These are phyloP conservation scores for Xerophyta viscosa DNA, from an alignment of 106 monocot genomes.

Conservation along the genomic window DNA sequence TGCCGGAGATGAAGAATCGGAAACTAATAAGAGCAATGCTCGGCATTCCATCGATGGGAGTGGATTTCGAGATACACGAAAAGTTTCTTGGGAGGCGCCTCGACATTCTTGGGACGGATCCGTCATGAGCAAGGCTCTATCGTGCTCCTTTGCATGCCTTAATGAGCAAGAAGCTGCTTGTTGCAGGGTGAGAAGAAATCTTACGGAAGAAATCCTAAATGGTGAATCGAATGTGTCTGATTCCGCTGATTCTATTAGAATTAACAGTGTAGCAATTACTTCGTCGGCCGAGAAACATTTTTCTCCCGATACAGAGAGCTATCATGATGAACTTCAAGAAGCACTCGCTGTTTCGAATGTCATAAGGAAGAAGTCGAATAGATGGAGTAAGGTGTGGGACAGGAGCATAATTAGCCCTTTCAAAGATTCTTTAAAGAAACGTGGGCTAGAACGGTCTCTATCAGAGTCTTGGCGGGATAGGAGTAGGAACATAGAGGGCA, in stretches of 20 bases:
- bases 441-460: no score
- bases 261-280: neutral
- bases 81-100: slow-evolving; percentile 35
- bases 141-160: slow-evolving; percentile 64
- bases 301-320: slow-evolving; percentile 11
- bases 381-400: no score
- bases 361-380: slow-evolving; percentile 32
- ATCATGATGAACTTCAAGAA: slow-evolving; percentile 12
- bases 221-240: no score
- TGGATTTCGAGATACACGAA: slow-evolving; percentile 19
- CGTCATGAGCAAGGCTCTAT: slow-evolving; percentile 50
- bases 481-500: no score
- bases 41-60: slow-evolving; percentile 45
- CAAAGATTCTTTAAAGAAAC: no score
- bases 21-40: slow-evolving; percentile 15
- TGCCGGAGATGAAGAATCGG: slow-evolving; percentile 11
- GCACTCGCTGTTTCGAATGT: slow-evolving; percentile 12
- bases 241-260: neutral
- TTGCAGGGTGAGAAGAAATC: slow-evolving; percentile 5
- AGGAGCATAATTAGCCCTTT: no score
- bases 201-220: slow-evolving; percentile 20
- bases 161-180: slow-evolving; percentile 26
- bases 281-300: slow-evolving; percentile 5
- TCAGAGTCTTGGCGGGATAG: no score
- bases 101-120: slow-evolving; percentile 94